Conservation (phyloP, 2,329 filamentous ascomycete genomes). For the Aspergillus texensis region DNA sequence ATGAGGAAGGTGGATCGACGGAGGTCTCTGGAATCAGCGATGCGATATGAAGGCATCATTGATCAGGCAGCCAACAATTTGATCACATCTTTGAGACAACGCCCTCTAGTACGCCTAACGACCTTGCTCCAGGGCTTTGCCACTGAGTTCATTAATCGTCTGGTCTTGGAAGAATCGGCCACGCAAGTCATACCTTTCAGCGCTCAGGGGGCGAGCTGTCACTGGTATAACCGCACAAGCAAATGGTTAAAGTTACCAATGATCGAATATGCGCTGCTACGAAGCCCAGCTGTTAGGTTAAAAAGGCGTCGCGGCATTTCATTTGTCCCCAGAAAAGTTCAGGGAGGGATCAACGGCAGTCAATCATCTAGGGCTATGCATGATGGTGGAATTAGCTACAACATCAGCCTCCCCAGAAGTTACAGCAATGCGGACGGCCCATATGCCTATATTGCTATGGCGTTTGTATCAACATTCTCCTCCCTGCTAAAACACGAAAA, state of each 20-base stretch:
- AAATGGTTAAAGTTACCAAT: background rate
- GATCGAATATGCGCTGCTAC: slow-evolving; percentile 8
- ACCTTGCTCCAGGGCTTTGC: slow-evolving; percentile 10
- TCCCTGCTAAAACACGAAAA: slow-evolving; percentile 9
- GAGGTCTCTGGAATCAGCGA: background rate
- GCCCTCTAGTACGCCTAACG: slow-evolving; percentile 11
- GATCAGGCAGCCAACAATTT: slow-evolving; percentile 10
- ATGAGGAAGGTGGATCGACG: background rate
- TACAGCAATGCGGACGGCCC: background rate
- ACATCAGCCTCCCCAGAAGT: background rate
- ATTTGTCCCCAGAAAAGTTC: background rate
- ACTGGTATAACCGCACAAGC: background rate
- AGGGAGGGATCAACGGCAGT: background rate
- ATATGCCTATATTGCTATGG: slow-evolving; percentile 1
- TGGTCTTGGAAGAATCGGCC: background rate
- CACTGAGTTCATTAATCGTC: slow-evolving; percentile 6
- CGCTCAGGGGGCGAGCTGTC: background rate
- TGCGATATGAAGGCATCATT: slow-evolving; percentile 15
- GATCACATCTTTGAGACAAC: slow-evolving; percentile 11
- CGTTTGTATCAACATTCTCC: slow-evolving; percentile 13
- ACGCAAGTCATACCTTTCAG: background rate
- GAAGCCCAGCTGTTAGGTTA: slow-evolving; percentile 6
- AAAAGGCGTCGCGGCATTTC: slow-evolving; percentile 5
- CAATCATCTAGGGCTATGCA: background rate
- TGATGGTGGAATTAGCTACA: background rate